Conservation (phyloP, 225 moss, liverwort and hornwort genomes). For the Marchantia polymorpha region DNA sequence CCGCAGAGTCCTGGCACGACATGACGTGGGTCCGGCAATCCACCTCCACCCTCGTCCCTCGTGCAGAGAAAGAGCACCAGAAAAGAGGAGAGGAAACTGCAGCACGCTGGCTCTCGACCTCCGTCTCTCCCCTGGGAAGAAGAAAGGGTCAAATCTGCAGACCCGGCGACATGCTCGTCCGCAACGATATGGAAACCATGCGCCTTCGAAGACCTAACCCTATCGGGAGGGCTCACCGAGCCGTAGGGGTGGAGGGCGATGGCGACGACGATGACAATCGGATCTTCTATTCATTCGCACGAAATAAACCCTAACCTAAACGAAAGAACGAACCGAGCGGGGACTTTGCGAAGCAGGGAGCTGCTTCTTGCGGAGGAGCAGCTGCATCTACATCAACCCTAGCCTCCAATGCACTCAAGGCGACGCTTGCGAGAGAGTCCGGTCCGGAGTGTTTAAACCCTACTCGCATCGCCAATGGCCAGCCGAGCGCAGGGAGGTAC, state of each 20-base stretch:
- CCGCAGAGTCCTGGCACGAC: too few species aligned
- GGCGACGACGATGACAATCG: not conserved
- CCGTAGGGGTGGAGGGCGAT: not conserved
- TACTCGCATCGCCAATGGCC: not conserved
- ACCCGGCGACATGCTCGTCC: not conserved
- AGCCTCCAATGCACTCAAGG: not conserved
- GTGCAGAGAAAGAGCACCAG: not conserved
- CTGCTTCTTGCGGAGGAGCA: not conserved
- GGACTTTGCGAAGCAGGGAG: too few species aligned
- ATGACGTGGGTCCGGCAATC: too few species aligned
- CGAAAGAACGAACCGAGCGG: not conserved
- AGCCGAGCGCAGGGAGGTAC: too few species aligned
- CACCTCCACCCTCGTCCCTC: not conserved
- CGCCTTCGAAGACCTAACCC: constrained; percentile 1
- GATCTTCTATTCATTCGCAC: not conserved
- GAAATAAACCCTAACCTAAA: not conserved
- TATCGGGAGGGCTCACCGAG: not conserved
- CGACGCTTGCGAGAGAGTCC: not conserved
- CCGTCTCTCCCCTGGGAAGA: not conserved
- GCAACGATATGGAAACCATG: not conserved
- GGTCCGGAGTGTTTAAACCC: constrained; percentile 4
- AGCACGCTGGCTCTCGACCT: not conserved
- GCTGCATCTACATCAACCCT: not conserved
- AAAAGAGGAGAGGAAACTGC: not conserved
- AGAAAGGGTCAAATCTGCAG: not conserved